Evolutionary conservation across 768 basidiomycete species (phyloP), one percentile per base, ranked within the genome.

Genomic region (Lentinula sp.): DNA sequence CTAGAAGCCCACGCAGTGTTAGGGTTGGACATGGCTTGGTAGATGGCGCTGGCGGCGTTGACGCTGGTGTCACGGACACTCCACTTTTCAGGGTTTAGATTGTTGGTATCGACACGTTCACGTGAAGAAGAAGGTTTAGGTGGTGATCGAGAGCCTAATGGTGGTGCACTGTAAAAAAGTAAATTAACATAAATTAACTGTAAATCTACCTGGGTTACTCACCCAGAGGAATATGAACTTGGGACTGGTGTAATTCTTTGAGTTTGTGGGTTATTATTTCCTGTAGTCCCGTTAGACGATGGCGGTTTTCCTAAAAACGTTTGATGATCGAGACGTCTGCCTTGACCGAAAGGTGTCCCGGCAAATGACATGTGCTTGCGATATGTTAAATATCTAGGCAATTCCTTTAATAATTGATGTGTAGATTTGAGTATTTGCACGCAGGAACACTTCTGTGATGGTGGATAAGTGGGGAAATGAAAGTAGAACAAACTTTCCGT

Each of bases 21-120:
- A 33, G 85, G 83, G 65, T 81, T 84, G 45, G 64, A 66, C 77
- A 82, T 82, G 18, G 92, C 93, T 71, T 87, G 85, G 65, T 79
- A 76, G 68, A 95, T 90, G 35, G 92, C 93, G 67, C 83, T 82
- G 9, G 91, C 93, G 67, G 93, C 87, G 73, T 91, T 90, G 55
- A 94, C 93, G 18, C 91, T 87, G 49, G 93, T 94, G 73, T 91
- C 90, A 67, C 88, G 88, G 62, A 91, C 83, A 61, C 71, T 70
- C 87, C 87, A 90, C 79, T 79, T 85, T 67, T 85, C 81, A 45
- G 91, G 90, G 15, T 76, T 74, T 50, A 73, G 71, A 66, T 70
- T 79, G 68, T 78, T 65, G 32, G 65, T 62, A 35, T 67, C 69
- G 63, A 76, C 68, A 55, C 72, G 68, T 59, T 74, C 68, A 59